phyloP scores from a whole-genome alignment of 257 asterid genomes.

The Salvia rosmarinus region DNA sequence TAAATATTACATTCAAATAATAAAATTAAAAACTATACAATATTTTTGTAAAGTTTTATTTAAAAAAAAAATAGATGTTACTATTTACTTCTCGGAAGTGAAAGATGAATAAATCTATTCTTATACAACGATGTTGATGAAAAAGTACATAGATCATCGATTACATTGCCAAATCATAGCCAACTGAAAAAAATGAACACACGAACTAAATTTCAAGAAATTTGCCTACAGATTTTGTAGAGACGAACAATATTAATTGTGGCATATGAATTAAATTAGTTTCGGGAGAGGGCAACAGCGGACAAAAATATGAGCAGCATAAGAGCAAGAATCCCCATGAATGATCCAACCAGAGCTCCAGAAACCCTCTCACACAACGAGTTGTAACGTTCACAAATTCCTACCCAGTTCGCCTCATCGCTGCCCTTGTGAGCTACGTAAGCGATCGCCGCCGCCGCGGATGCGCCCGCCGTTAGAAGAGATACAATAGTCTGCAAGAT shows the following conservation, averaged over 20 bases:
- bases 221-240: not conserved
- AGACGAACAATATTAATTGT: not conserved
- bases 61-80: too few species aligned
- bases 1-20: too few species aligned
- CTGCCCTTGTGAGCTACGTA: conserved; percentile 73
- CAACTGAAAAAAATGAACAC: conserved; percentile 4
- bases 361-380: conserved; percentile 71
- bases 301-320: conserved; percentile 57
- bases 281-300: conserved; percentile 58
- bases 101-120: too few species aligned
- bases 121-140: not conserved
- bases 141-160: not conserved
- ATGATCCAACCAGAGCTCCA: conserved; percentile 79
- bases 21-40: too few species aligned
- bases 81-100: too few species aligned
- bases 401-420: conserved; percentile 50
- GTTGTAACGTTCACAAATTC: conserved; percentile 63
- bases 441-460: conserved; percentile 76
- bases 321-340: conserved; percentile 57
- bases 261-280: conserved; percentile 19
- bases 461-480: conserved; percentile 69
- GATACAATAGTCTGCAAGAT: conserved; percentile 52
- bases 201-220: not conserved
- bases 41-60: too few species aligned
- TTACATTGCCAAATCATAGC: conserved; percentile 10